These are phyloP conservation scores for Talaromyces sp. DNA, from an alignment of 2,329 filamentous ascomycete species.

Conservation along the genomic window DNA sequence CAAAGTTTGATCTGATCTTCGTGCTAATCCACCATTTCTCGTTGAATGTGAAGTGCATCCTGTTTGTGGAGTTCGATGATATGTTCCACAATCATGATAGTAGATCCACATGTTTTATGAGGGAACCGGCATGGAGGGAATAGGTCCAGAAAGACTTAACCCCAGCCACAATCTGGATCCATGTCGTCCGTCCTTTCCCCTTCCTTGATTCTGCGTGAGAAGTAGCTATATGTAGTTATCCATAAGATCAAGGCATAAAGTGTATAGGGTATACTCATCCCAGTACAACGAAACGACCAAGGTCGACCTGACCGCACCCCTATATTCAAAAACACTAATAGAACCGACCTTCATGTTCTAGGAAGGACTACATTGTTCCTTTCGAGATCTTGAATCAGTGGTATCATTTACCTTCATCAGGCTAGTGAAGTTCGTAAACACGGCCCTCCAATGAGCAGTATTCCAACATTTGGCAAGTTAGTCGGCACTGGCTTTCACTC, in stretches of 20 bases:
- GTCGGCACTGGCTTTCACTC: too few relatives aligned
- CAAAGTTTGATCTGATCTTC: neutral
- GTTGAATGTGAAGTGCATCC: too few relatives aligned
- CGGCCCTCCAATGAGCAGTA: neutral
- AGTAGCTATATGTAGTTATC: neutral
- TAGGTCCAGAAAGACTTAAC: too few relatives aligned
- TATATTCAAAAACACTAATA: neutral
- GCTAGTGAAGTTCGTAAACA: neutral
- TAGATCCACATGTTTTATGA: too few relatives aligned
- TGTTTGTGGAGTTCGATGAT: too few relatives aligned
- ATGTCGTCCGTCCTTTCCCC: neutral
- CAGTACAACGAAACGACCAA: neutral
- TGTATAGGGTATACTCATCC: neutral
- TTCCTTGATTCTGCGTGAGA: neutral
- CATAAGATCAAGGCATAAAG: too few relatives aligned
- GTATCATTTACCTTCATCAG: neutral
- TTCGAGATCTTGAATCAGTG: neutral
- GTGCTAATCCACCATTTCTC: too few relatives aligned
- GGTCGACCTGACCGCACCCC: neutral
- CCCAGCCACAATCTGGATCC: neutral
- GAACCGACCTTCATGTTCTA: neutral
- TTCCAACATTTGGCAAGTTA: neutral
- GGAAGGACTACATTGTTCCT: neutral
- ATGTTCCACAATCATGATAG: too few relatives aligned
- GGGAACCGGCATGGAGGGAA: too few relatives aligned